Conservation (phyloP, 73 alveolate species). For the Stentor roeselii region DNA sequence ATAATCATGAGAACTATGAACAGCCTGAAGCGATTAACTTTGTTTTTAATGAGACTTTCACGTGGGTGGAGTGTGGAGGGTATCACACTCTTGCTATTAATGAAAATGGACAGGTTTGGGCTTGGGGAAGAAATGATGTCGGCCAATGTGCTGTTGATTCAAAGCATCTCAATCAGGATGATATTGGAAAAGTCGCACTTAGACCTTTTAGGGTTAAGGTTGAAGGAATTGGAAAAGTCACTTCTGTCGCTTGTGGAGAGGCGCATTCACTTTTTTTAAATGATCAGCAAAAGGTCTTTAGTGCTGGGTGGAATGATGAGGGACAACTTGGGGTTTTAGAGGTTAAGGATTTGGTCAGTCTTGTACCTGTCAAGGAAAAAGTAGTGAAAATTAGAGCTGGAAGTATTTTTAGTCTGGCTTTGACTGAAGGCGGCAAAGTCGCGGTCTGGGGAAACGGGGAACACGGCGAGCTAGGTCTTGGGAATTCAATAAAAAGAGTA, state of each 20-base stretch:
- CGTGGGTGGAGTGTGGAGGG: slow-evolving; percentile 51
- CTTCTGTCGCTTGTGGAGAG: slow-evolving; percentile 53
- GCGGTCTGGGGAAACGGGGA: slow-evolving; percentile 84
- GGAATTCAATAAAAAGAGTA: slow-evolving; percentile 40
- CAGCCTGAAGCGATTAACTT: slow-evolving; percentile 5
- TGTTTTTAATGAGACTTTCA: background rate
- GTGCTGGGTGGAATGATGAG: slow-evolving; percentile 63
- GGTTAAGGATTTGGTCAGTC: background rate
- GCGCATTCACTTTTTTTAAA: slow-evolving; percentile 55
- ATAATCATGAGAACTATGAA: slow-evolving; percentile 38
- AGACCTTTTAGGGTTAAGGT: slow-evolving; percentile 30
- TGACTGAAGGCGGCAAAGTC: slow-evolving; percentile 65
- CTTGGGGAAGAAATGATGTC: slow-evolving; percentile 72
- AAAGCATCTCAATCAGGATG: slow-evolving; percentile 34
- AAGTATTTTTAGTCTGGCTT: slow-evolving; percentile 63
- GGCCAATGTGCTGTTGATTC: slow-evolving; percentile 43
- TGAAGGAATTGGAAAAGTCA: slow-evolving; percentile 22
- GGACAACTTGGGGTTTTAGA: slow-evolving; percentile 46
- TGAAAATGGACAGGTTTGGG: slow-evolving; percentile 28
- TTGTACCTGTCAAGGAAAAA: slow-evolving; percentile 28
- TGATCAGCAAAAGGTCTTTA: slow-evolving; percentile 31
- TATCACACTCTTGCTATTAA: slow-evolving; percentile 55
- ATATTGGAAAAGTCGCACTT: slow-evolving; percentile 33
- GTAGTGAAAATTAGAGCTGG: slow-evolving; percentile 61
- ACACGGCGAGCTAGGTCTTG: slow-evolving; percentile 81